These are phyloP conservation scores for Acanthamoeba lugdunensis DNA, from an alignment of 208 protist genomes.

Conservation along the genomic window DNA sequence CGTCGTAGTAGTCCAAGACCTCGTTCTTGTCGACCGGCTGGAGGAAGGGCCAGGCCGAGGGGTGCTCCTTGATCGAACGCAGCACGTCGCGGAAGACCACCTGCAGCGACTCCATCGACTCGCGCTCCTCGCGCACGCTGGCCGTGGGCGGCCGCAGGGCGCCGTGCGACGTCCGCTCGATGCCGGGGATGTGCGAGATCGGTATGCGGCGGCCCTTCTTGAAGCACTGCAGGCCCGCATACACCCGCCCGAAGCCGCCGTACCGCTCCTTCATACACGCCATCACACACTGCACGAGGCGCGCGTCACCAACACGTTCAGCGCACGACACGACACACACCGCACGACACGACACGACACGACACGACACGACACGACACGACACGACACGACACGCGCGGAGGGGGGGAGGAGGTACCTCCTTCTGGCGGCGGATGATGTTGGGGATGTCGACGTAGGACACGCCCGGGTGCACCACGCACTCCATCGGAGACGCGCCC, in stretches of 20 bases:
- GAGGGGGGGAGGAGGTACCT: neutral
- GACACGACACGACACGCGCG: neutral
- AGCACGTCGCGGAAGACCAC: slow-evolving; percentile 4
- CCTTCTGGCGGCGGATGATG: neutral
- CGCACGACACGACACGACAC: neutral
- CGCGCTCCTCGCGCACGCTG: neutral
- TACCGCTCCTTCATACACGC: neutral
- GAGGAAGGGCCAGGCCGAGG: slow-evolving; percentile 83
- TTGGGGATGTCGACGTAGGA: slow-evolving; percentile 39
- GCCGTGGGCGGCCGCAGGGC: neutral
- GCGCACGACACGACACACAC: neutral
- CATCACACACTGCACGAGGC: neutral
- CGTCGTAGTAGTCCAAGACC: slow-evolving; percentile 82
- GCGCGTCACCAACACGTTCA: neutral
- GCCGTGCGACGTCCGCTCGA: neutral
- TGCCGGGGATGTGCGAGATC: slow-evolving; percentile 4
- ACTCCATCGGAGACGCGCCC: slow-evolving; percentile 79
- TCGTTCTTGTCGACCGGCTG: slow-evolving; percentile 78
- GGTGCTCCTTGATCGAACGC: neutral
- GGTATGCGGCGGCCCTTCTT: slow-evolving; percentile 43
- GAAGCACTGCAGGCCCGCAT: slow-evolving; percentile 4
- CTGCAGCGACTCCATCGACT: neutral
- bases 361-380: neutral
- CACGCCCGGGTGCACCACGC: slow-evolving; percentile 39
- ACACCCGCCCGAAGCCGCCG: neutral